Evolutionary conservation across 192 early-diverging fungal genomes (phyloP), one percentile per base, ranked within the genome.

Genomic region (Dispira parvispora): DNA sequence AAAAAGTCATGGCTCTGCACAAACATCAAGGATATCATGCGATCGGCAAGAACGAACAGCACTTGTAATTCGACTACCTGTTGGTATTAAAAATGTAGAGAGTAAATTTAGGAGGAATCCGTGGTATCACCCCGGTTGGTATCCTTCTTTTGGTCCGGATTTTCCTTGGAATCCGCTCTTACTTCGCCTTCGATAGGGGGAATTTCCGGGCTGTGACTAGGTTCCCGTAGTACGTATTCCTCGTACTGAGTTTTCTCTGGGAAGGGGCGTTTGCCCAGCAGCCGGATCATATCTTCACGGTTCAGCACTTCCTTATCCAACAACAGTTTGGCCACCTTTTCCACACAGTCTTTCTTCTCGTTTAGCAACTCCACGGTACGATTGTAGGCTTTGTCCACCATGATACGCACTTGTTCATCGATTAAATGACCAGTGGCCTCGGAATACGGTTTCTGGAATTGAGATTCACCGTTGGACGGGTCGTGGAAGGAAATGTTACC

Each of bases 241-340:
- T 87, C 85, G 63, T 79, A 84, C 64, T 79, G 77, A 32, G 79
- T 75, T 66, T 82, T 83, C 44, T 90, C 86, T 60, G 75, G 74
- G 74, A 90, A 90, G 20, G 88, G 88, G 3, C 88, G 80, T 69
- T 77, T 84, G 45, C 96, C 96, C 58, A 99, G 71, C 46, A 96
- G 64, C 23, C 76, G 71, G 52, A 93, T 81, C 91, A 99, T 96
- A 64, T 99, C 96, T 63, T 97, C 95, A 46, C 94, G 83, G 28
- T 88, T 88, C 61, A 97, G 72, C 38, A 99, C 94, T 74, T 99
- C 96, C 81, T 96, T 96, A 74, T 94, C 86, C 67, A 99, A 75
- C 73, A 99, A 72, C 64, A 89, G 70, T 65, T 85, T 71, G 0
- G 96, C 96, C 0, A 99, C 88, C 77, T 91, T 91, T 70, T 94